Evolutionary conservation across 495 filamentous ascomycete genomes (phyloP).

Genomic region (Hyaloscypha variabilis): DNA sequence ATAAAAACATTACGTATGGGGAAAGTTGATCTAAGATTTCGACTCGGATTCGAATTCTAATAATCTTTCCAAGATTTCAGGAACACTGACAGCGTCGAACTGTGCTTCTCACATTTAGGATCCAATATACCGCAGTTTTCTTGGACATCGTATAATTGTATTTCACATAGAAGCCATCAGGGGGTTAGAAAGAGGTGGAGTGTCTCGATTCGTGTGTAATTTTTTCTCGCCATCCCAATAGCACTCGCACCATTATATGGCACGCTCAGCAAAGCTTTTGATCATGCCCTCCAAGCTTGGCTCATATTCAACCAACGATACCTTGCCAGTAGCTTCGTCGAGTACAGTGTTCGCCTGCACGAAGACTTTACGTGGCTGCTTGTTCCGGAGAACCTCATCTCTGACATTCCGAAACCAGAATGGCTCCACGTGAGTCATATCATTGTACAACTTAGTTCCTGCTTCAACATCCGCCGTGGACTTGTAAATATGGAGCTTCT

Average conservation of each 20-base stretch:
- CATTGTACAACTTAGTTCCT: conserved; percentile 75
- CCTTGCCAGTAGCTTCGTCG: conserved; percentile 60
- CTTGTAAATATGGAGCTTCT: conserved; percentile 93
- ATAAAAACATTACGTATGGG: no score
- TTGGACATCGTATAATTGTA: no score
- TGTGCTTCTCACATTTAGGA: no score
- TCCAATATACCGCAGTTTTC: no score
- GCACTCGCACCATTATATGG: conserved; percentile 44
- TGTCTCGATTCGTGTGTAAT: background rate
- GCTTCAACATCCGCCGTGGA: conserved; percentile 80
- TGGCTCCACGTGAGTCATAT: conserved; percentile 78
- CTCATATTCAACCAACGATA: conserved; percentile 88
- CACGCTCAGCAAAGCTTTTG: conserved; percentile 84
- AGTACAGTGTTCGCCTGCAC: conserved; percentile 88
- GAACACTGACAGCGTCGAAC: no score
- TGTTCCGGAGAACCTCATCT: conserved; percentile 78
- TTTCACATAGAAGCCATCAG: no score
- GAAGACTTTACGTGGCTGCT: conserved; percentile 93
- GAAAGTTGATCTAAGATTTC: no score
- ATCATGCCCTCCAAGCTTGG: conserved; percentile 84
- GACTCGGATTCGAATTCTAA: no score
- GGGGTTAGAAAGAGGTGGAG: background rate
- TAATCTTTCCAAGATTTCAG: no score
- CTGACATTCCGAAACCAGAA: conserved; percentile 81
- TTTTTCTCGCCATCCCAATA: background rate